Conservation (phyloP, 768 basidiomycete species). For the Tephrocybe sp. region DNA sequence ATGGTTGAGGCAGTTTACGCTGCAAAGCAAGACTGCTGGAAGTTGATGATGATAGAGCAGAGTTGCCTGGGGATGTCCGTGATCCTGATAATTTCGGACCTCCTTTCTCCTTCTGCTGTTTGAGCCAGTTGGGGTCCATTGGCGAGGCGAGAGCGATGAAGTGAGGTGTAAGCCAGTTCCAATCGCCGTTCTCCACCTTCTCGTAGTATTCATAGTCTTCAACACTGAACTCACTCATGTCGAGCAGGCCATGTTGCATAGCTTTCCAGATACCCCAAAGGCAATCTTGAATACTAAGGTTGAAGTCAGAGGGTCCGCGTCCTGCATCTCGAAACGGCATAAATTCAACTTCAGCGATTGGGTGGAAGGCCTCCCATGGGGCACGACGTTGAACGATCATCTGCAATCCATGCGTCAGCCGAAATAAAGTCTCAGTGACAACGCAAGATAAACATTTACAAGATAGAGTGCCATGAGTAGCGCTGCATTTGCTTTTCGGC, state of each 20-base stretch:
- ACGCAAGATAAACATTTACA: slow-evolving; percentile 44
- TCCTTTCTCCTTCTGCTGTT: slow-evolving; percentile 67
- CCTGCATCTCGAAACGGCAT: slow-evolving; percentile 97
- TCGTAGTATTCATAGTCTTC: slow-evolving; percentile 94
- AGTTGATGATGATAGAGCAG: slow-evolving; percentile 25
- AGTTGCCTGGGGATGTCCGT: slow-evolving; percentile 13
- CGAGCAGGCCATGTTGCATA: slow-evolving; percentile 88
- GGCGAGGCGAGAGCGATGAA: slow-evolving; percentile 96
- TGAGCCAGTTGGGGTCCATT: slow-evolving; percentile 77
- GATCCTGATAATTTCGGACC: slow-evolving; percentile 26
- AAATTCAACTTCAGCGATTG: slow-evolving; percentile 88
- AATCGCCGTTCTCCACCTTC: slow-evolving; percentile 93
- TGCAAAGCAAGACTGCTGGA: slow-evolving; percentile 58
- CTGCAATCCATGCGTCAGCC: slow-evolving; percentile 34
- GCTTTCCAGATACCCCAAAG: slow-evolving; percentile 87
- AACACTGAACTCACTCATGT: slow-evolving; percentile 91
- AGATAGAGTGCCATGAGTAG: slow-evolving; percentile 92
- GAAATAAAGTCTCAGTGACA: background rate
- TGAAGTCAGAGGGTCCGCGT: slow-evolving; percentile 88
- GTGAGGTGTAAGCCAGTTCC: slow-evolving; percentile 92
- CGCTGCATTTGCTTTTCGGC: slow-evolving; percentile 90
- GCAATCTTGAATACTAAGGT: slow-evolving; percentile 90
- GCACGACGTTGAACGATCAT: slow-evolving; percentile 89
- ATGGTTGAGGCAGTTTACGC: slow-evolving; percentile 75
- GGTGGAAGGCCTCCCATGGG: slow-evolving; percentile 94